Percentiles rank a stretch among this genome's conserved stretches.
These are phyloP conservation scores for Neoboletus brunneissimus DNA, from an alignment of 768 basidiomycete genomes.

Conservation along the genomic window DNA sequence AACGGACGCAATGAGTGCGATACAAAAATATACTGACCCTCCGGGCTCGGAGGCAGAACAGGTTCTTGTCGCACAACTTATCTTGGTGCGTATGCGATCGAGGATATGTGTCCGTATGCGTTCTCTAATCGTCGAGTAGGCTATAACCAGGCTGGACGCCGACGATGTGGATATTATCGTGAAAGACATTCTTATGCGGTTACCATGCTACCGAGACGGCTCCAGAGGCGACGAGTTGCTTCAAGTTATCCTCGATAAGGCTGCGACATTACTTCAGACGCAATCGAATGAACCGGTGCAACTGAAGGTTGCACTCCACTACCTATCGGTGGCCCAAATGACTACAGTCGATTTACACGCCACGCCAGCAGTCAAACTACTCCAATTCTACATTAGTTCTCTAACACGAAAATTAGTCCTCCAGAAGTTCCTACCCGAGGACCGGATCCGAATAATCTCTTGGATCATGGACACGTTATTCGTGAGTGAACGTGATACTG, in stretches of 20 bases:
- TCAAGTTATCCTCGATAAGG: conserved; percentile 38
- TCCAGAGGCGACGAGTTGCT: conserved; percentile 41
- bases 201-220: conserved; percentile 42
- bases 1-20: conserved; percentile 46
- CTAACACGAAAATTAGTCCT: conserved; percentile 46
- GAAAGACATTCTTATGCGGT: conserved; percentile 49
- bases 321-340: conserved; percentile 46
- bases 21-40: conserved; percentile 43
- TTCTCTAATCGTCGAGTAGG: conserved; percentile 35
- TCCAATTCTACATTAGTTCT: conserved; percentile 51
- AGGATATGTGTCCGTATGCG: neutral
- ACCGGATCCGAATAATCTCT: conserved; percentile 45
- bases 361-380: conserved; percentile 43
- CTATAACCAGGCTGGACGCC: conserved; percentile 43
- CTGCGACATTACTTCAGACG: conserved; percentile 32
- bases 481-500: conserved; percentile 35
- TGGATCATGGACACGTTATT: conserved; percentile 44
- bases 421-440: conserved; percentile 41
- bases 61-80: conserved; percentile 45
- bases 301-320: conserved; percentile 39
- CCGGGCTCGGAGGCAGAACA: conserved; percentile 46
- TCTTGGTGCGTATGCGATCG: conserved; percentile 41
- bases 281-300: conserved; percentile 30
- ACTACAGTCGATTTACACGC: conserved; percentile 41
- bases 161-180: conserved; percentile 47